Percentiles rank a stretch among this genome's conserved stretches.
Evolutionary conservation across 495 filamentous ascomycete species (phyloP).

Genomic region (Hamigera avellanea): DNA sequence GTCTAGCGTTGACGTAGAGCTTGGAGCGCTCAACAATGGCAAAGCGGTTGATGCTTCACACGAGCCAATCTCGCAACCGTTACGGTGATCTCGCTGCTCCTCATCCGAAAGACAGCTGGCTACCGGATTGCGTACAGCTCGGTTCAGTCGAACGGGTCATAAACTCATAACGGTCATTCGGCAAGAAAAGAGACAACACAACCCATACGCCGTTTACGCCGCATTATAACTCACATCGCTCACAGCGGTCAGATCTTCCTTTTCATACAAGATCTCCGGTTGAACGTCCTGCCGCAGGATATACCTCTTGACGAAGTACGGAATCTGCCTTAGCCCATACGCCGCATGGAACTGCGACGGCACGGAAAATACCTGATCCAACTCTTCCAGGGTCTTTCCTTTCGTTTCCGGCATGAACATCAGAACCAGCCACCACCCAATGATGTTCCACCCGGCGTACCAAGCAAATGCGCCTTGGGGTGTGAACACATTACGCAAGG

Average conservation of each 20-base stretch:
- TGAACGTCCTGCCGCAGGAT: slow-evolving; percentile 22
- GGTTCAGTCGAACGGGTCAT: too few relatives aligned
- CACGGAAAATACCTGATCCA: slow-evolving; percentile 41
- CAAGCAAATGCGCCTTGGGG: slow-evolving; percentile 41
- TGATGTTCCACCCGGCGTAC: slow-evolving; percentile 42
- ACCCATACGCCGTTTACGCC: too few relatives aligned
- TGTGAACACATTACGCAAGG: slow-evolving; percentile 40
- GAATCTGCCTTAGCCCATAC: slow-evolving; percentile 37
- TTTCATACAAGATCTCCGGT: slow-evolving; percentile 30
- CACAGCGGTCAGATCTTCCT: slow-evolving; percentile 12
- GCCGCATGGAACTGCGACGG: slow-evolving; percentile 33
- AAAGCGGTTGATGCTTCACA: too few relatives aligned
- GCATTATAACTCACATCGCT: slow-evolving; percentile 1
- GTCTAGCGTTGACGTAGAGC: too few relatives aligned
- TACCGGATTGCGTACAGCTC: too few relatives aligned
- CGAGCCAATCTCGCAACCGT: too few relatives aligned
- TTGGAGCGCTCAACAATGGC: too few relatives aligned
- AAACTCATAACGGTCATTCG: background rate
- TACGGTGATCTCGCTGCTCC: too few relatives aligned
- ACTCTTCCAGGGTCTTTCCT: slow-evolving; percentile 32
- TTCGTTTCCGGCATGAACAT: slow-evolving; percentile 42
- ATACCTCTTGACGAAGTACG: slow-evolving; percentile 34
- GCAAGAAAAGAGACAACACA: too few relatives aligned
- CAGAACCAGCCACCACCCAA: slow-evolving; percentile 37
- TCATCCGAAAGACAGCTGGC: too few relatives aligned